Base-by-base conservation (phyloP, 2,329 filamentous ascomycete species). In the Botrytis byssoidea region DNA sequence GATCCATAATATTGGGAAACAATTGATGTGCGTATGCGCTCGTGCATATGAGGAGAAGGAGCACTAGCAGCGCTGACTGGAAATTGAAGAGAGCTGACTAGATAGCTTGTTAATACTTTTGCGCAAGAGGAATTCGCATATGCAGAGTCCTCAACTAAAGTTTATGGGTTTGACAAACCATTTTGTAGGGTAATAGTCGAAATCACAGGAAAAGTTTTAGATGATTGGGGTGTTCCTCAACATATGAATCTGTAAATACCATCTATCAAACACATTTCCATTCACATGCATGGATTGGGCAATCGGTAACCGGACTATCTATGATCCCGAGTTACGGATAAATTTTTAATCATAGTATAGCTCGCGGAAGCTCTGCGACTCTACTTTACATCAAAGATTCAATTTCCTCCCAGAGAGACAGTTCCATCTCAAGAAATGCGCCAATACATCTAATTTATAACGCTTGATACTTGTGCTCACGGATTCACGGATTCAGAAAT, bases 21-120 rank as follows among this genome's bases (percentile, higher is more conserved):
- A 97, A 90, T 79, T 93, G 92, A 86, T 98, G 96, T 73, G 94
- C 89, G 84, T 99, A 98, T 76, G 96, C 91, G 83, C 93, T 95
- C 73, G 96, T 98, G 88, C 96, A 99, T 81, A 98, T 97, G 79
- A 97, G 90, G 78, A 99, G 92, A 70, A 99, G 90, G 80, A 99
- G 90, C 78, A 98, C 95, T 79, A 98, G 90, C 79, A 99, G 89
- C 79, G 98, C 92, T 74, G 94, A 97, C 84, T 98, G 94, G 86
- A 99, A 98, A 85, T 98, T 98, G 91, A 99, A 98, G 81, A 99
- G 92, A 72, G 96, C 96, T 74, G 96, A 93, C 96, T 98, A 80
- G n/a, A 67, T 29, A 44, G 9, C 25, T 35, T 35, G 37, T 74
- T 69, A 74, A 48, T 29, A 59, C 57, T 42, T 40, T 46, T 12